Percentiles rank a stretch among this genome's conserved stretches.
Evolutionary conservation across 805 yeast species (phyloP).

Genomic region (Zygosaccharomyces pseudorouxii): DNA sequence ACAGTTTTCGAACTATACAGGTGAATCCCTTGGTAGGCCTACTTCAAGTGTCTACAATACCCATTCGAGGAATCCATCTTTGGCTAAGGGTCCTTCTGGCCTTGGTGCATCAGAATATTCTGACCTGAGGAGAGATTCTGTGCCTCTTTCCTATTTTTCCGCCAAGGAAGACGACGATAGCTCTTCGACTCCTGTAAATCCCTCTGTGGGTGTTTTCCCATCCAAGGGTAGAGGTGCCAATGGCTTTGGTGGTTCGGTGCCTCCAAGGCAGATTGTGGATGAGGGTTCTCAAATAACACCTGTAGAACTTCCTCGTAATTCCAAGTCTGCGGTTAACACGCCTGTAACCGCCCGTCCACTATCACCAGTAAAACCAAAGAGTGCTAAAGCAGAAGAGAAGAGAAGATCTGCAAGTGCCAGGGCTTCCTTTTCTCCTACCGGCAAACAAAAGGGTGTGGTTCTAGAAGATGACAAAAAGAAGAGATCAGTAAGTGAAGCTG

Average conservation of each 20-base stretch:
- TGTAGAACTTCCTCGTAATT: constrained; percentile 5
- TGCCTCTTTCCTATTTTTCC: constrained; percentile 49
- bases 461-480: constrained; percentile 29
- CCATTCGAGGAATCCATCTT: constrained; percentile 26
- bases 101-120: constrained; percentile 26
- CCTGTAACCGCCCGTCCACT: constrained; percentile 5
- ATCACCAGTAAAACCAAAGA: constrained; percentile 13
- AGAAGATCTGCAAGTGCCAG: constrained; percentile 52
- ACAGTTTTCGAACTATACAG: constrained; percentile 7
- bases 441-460: constrained; percentile 34
- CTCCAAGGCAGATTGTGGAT: constrained; percentile 26
- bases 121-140: constrained; percentile 56
- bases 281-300: constrained; percentile 21
- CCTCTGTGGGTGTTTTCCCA: background rate
- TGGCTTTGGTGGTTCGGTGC: constrained; percentile 20
- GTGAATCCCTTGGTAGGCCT: constrained; percentile 34
- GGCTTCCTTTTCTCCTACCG: constrained; percentile 17
- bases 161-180: constrained; percentile 22
- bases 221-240: constrained; percentile 13
- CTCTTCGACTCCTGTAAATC: constrained; percentile 15
- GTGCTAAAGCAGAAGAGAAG: constrained; percentile 29
- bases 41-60: constrained; percentile 40
- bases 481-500: constrained; percentile 47
- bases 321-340: constrained; percentile 6
- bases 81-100: constrained; percentile 15